Base-by-base conservation (phyloP, 805 yeast genomes). In the Nakazawaea ernobii region DNA sequence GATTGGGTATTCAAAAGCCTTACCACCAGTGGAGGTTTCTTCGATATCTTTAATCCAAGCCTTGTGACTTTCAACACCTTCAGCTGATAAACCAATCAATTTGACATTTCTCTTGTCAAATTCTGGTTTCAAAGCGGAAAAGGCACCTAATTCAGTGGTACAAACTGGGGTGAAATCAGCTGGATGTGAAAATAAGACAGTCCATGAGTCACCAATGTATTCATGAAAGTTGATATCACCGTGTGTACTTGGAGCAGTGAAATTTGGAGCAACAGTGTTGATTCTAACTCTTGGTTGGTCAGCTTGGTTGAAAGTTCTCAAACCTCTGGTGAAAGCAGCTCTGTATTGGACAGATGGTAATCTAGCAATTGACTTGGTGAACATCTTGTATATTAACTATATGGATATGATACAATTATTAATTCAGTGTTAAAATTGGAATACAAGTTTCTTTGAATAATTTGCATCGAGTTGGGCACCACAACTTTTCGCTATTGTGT, bases 91-190 rank as follows among this genome's bases (percentile, higher is more conserved):
- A 53, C 97, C 97, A 67, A 90, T 85, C 68, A 90, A 77, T 74
- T 90, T 89, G 64, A 84, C 86, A 62, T 80, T 80, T 75, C 97
- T 82, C 69, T 84, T 74, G 62, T 83, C 81, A 60, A 90, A 90
- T 67, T 90, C 96, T 47, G 90, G 88, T 73, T 88, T 86, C 69
- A 89, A 79, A 59, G 82, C 78, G 54, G 96, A 90, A 60, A 90
- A 91, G 17, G 96, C 96, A 57, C 97, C 96, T 62, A 90, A 77
- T 73, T 90, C 97, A 49, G 97, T 90, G 61, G 97, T 91, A 70
- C 97, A 90, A 48, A 90, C 96, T 42, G 97, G 97, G 15, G 97
- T 90, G 76, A 88, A 91, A 68, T 90, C 97, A 48, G 90, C 96
- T 53, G 97, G 97, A 68, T 90, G 97, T 26, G 95, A 86, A 71